A percentile compares a stretch with the other conserved stretches of the same genome.
Evolutionary conservation across 345 rosid genomes (phyloP).

Genomic region (Ceriops tagal): DNA sequence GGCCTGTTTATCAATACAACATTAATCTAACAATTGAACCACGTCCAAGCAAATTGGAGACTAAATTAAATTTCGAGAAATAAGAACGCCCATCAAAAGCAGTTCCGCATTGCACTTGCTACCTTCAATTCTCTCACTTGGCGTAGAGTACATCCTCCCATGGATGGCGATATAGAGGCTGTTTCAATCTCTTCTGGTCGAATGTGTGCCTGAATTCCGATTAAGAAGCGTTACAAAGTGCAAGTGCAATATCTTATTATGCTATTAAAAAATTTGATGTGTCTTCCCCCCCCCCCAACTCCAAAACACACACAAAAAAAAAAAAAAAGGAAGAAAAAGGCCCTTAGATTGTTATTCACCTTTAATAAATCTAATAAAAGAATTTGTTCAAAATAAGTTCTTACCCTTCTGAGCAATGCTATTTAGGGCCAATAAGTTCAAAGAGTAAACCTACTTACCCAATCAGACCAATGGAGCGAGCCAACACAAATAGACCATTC

Average conservation of each 20-base stretch:
- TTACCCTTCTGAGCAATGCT: too few relatives aligned
- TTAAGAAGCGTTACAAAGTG: neutral
- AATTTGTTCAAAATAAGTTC: too few relatives aligned
- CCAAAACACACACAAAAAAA: too few relatives aligned
- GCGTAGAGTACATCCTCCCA: conserved; percentile 99
- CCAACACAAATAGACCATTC: conserved; percentile 88
- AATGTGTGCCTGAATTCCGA: conserved; percentile 65
- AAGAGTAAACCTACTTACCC: conserved; percentile 43
- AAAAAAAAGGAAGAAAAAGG: too few relatives aligned
- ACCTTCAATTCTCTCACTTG: conserved; percentile 45
- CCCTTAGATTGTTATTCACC: too few relatives aligned
- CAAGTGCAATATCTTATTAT: too few relatives aligned
- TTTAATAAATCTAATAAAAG: too few relatives aligned
- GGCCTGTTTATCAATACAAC: conserved; percentile 14
- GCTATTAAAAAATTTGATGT: too few relatives aligned
- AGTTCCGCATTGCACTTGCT: neutral
- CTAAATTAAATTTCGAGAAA: neutral
- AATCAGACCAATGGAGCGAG: conserved; percentile 88
- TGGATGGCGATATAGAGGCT: conserved; percentile 91
- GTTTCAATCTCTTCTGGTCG: conserved; percentile 95
- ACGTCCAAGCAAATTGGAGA: conserved; percentile 17
- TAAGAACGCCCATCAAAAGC: conserved; percentile 12
- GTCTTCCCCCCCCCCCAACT: too few relatives aligned
- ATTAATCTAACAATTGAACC: conserved; percentile 22
- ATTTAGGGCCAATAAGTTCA: neutral